Percentiles rank a stretch among this genome's conserved stretches.
phyloP scores from a whole-genome alignment of 1,284 basidiomycete genomes.

The Naganishia cerealis region DNA sequence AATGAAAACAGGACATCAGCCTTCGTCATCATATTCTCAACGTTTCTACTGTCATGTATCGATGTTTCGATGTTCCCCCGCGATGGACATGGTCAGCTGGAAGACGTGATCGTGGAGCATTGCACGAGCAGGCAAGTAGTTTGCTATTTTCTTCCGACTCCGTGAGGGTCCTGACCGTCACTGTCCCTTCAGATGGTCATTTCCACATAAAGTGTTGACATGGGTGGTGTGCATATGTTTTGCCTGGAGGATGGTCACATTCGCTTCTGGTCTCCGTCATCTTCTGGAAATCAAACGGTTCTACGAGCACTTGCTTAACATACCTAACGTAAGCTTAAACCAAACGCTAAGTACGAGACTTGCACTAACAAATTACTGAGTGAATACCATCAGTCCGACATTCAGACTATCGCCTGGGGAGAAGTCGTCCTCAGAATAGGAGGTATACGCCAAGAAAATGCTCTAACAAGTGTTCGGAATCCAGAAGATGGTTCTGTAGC shows the following conservation, averaged over 20 bases:
- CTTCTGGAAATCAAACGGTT: slow-evolving; percentile 92
- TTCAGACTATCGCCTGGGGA: slow-evolving; percentile 95
- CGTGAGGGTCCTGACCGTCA: slow-evolving; percentile 60
- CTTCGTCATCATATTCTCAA: slow-evolving; percentile 95
- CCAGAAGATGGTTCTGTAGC: slow-evolving; percentile 43
- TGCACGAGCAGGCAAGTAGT: slow-evolving; percentile 74
- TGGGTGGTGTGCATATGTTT: slow-evolving; percentile 69
- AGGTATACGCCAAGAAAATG: slow-evolving; percentile 84
- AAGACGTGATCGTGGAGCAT: slow-evolving; percentile 73
- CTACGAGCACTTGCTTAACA: slow-evolving; percentile 61
- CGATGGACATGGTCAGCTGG: slow-evolving; percentile 58
- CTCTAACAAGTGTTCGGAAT: slow-evolving; percentile 71
- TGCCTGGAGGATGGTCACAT: slow-evolving; percentile 59
- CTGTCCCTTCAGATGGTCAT: slow-evolving; percentile 52
- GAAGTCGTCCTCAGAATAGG: slow-evolving; percentile 87
- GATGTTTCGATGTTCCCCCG: slow-evolving; percentile 75
- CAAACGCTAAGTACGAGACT: neutral
- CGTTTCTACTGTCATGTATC: slow-evolving; percentile 90
- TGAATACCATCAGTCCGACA: slow-evolving; percentile 75
- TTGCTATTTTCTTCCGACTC: slow-evolving; percentile 70
- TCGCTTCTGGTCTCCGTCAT: slow-evolving; percentile 62
- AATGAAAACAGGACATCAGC: slow-evolving; percentile 73
- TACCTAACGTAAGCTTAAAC: slow-evolving; percentile 58
- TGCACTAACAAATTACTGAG: slow-evolving; percentile 41
- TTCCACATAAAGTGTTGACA: slow-evolving; percentile 33